These are phyloP conservation scores for Malassezia yamatoensis DNA, from an alignment of 1,284 basidiomycete species.

Conservation along the genomic window DNA sequence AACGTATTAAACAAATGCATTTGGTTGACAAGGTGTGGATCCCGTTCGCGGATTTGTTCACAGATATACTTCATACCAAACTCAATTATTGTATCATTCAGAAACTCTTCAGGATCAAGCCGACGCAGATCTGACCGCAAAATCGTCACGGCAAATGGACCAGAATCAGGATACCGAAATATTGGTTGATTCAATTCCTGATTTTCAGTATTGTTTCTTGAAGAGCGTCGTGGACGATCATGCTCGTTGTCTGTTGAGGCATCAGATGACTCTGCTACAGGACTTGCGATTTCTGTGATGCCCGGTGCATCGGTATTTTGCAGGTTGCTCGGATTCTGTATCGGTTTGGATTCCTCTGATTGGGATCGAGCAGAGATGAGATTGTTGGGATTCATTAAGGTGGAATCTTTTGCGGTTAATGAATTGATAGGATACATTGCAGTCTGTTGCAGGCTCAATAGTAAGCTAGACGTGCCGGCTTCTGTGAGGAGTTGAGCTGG, in stretches of 20 bases:
- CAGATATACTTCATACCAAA: slow-evolving; percentile 73
- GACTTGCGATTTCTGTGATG: too few species aligned
- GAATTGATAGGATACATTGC: background rate
- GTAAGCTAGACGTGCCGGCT: background rate
- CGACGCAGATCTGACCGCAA: slow-evolving; percentile 24
- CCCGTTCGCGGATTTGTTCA: slow-evolving; percentile 29
- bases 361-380: too few species aligned
- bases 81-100: slow-evolving; percentile 93
- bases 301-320: too few species aligned
- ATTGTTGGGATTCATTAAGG: too few species aligned
- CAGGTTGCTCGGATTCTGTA: too few species aligned
- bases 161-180: slow-evolving; percentile 28
- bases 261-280: background rate
- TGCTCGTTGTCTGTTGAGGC: background rate
- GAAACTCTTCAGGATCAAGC: slow-evolving; percentile 32
- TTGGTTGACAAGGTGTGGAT: slow-evolving; percentile 61
- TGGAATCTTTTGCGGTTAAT: background rate
- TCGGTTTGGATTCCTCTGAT: too few species aligned
- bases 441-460: background rate
- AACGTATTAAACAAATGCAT: slow-evolving; percentile 92
- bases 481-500: background rate
- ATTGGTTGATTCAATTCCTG: slow-evolving; percentile 10
- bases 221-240: background rate
- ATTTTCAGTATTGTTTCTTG: background rate
- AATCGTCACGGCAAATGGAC: slow-evolving; percentile 27